Evolutionary conservation across 306 rosid genomes (phyloP).

Genomic region (Dryas drummondii): DNA sequence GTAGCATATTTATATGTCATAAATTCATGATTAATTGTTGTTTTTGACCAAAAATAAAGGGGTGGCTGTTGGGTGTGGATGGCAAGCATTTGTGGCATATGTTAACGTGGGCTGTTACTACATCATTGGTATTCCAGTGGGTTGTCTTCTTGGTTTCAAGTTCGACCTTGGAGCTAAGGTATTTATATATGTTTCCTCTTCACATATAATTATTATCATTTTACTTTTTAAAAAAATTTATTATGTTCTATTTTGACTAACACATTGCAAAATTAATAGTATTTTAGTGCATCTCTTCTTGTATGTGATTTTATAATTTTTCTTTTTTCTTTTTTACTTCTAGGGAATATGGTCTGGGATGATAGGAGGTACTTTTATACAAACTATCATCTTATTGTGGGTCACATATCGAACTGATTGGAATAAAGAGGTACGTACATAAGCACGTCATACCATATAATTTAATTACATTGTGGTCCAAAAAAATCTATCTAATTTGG

Average conservation of each 20-base stretch:
- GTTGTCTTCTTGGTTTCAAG: constrained; percentile 59
- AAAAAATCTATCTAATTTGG: too few species aligned
- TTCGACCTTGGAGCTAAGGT: constrained; percentile 66
- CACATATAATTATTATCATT: too few species aligned
- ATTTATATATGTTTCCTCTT: background rate
- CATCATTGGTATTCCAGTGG: constrained; percentile 57
- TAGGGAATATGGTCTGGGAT: constrained; percentile 58
- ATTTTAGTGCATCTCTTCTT: too few species aligned
- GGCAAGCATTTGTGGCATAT: constrained; percentile 76
- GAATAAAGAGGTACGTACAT: constrained; percentile 31
- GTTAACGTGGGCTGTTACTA: constrained; percentile 70
- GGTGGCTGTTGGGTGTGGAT: constrained; percentile 85
- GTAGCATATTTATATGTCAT: too few species aligned
- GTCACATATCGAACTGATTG: constrained; percentile 40
- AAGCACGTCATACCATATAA: too few species aligned
- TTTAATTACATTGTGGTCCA: too few species aligned
- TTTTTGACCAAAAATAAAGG: constrained; percentile 27
- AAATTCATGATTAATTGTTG: too few species aligned
- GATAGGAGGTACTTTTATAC: constrained; percentile 50
- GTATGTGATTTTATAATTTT: too few species aligned
- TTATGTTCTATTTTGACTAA: too few species aligned
- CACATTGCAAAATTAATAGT: too few species aligned
- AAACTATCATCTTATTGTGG: constrained; percentile 44
- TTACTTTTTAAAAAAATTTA: too few species aligned
- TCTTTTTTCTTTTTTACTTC: background rate